Conservation (phyloP, 495 filamentous ascomycete species). For the Penicillium macrosclerotiorum region DNA sequence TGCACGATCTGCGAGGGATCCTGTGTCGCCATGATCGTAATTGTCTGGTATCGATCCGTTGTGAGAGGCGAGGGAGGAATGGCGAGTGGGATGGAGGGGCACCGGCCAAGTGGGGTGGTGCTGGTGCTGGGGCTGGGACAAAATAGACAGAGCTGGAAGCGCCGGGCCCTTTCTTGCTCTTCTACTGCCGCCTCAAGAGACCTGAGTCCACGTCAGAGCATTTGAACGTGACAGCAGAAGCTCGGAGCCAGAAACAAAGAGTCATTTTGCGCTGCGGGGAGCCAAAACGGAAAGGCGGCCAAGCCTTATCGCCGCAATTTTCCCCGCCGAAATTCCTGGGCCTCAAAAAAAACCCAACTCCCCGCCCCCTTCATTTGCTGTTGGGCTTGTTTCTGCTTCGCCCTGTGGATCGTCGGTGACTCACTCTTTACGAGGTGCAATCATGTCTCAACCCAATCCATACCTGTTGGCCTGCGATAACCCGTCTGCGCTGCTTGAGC, state of each 20-base stretch:
- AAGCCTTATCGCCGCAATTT: conserved; percentile 15
- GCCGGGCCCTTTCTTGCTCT: neutral
- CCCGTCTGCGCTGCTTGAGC: conserved; percentile 58
- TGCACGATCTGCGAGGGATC: conserved; percentile 58
- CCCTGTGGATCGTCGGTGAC: conserved; percentile 2
- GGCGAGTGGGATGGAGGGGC: conserved; percentile 12
- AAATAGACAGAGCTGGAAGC: neutral
- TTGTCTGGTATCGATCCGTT: neutral
- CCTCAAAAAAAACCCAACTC: no score
- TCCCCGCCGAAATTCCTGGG: neutral
- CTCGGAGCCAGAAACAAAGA: conserved; percentile 11
- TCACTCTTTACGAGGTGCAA: conserved; percentile 11
- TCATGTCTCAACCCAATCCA: conserved; percentile 61
- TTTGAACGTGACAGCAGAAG: neutral
- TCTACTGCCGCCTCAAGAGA: neutral
- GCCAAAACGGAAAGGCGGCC: conserved; percentile 21
- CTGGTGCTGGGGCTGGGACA: neutral
- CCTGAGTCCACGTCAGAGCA: no score
- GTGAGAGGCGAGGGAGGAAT: conserved; percentile 3
- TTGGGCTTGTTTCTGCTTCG: no score
- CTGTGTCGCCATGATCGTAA: conserved; percentile 50
- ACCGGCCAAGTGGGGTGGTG: conserved; percentile 1
- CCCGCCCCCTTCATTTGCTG: no score
- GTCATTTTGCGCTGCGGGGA: conserved; percentile 24
- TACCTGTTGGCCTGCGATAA: conserved; percentile 80